Evolutionary conservation across 768 basidiomycete genomes (phyloP).

Genomic region (Boletus vinaceobasis): DNA sequence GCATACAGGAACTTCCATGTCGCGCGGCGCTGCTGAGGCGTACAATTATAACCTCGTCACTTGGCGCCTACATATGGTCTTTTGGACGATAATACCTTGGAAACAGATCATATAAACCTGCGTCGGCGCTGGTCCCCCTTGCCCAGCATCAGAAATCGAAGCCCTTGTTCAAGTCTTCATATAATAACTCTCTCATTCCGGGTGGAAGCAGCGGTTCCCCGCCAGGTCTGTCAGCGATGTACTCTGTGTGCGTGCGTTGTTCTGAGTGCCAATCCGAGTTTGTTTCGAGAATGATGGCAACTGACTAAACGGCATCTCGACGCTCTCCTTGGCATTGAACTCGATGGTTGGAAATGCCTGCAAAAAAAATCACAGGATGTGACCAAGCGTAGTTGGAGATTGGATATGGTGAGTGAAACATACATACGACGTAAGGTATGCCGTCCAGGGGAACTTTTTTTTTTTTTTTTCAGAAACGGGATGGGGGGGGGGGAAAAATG

Average conservation of each 20-base stretch:
- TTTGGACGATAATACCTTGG: no score
- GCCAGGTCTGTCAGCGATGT: constrained; percentile 42
- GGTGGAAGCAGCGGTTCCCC: constrained; percentile 76
- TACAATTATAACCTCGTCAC: no score
- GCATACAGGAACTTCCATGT: no score
- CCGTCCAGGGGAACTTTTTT: constrained; percentile 52
- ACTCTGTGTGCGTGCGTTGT: constrained; percentile 36
- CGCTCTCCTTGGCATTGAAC: constrained; percentile 84
- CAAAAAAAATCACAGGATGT: neutral
- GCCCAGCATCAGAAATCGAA: constrained; percentile 63
- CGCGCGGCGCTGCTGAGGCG: no score
- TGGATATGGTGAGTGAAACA: constrained; percentile 17
- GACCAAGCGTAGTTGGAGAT: neutral
- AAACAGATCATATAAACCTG: no score
- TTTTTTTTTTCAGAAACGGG: no score
- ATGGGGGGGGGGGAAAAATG: neutral
- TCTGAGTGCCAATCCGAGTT: no score
- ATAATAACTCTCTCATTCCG: constrained; percentile 84
- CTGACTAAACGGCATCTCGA: constrained; percentile 98
- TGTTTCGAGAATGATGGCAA: constrained; percentile 9
- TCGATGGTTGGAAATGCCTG: constrained; percentile 88
- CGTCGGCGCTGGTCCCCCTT: no score
- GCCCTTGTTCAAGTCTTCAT: constrained; percentile 81
- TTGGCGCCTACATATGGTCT: no score
- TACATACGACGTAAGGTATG: constrained; percentile 74